Evolutionary conservation across 441 rosid genomes (phyloP).

Genomic region (Pelargonium cotyledonis): DNA sequence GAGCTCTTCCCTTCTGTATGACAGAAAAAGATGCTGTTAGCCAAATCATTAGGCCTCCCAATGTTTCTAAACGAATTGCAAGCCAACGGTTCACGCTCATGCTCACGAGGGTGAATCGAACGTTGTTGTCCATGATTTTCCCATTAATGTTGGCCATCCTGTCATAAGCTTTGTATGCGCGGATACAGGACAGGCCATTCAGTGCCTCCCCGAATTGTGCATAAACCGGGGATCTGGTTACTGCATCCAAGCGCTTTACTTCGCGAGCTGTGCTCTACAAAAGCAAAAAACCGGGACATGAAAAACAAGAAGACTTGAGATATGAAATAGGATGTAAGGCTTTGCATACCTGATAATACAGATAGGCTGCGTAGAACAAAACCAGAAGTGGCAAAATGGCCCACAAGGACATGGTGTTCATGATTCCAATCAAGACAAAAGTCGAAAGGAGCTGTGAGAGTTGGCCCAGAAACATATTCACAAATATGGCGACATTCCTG

Average conservation of each 20-base stretch:
- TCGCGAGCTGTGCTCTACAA: constrained; percentile 85
- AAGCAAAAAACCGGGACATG: constrained; percentile 14
- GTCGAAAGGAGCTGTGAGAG: constrained; percentile 90
- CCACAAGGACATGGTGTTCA: constrained; percentile 98
- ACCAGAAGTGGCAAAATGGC: constrained; percentile 95
- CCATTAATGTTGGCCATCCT: constrained; percentile 82
- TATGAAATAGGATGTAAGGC: no score
- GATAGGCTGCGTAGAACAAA: constrained; percentile 83
- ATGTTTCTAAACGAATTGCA: constrained; percentile 69
- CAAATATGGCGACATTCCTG: constrained; percentile 67
- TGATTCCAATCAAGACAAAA: constrained; percentile 78
- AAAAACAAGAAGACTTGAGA: neutral
- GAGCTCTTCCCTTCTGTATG: constrained; percentile 74
- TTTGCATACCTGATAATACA: constrained; percentile 80
- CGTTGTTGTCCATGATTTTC: constrained; percentile 77
- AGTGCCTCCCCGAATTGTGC: constrained; percentile 93
- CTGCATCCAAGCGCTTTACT: constrained; percentile 82
- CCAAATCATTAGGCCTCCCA: constrained; percentile 96
- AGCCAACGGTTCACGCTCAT: constrained; percentile 83
- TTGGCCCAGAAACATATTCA: constrained; percentile 77
- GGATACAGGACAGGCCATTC: constrained; percentile 74
- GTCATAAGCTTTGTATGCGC: constrained; percentile 88
- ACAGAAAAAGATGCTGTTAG: constrained; percentile 88
- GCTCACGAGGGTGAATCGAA: constrained; percentile 70
- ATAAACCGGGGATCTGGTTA: constrained; percentile 83